Base-by-base conservation (phyloP, 495 filamentous ascomycete species). In the Annulohypoxylon bovei region DNA sequence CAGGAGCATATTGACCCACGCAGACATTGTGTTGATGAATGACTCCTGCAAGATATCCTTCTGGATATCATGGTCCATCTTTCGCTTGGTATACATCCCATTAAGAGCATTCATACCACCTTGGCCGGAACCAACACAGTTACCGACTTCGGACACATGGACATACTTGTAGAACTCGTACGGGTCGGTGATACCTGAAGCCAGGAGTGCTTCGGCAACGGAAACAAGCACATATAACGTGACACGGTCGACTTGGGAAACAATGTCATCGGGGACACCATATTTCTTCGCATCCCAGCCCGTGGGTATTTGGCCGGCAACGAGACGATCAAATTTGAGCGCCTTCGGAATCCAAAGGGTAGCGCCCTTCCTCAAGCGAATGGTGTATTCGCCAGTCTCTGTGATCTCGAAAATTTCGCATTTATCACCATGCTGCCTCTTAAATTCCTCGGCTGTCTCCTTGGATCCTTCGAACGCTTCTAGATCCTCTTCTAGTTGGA, bases 141-240 rank as follows among this genome's bases (percentile, higher is more conserved):
- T 99, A 78, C 96, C 95, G 42, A 99, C 92, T 77, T 99, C 92
- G 1, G 96, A 98, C 55, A 99, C 88, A 79, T 99, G 95, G 62
- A 99, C 95, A 75, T 99, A 98, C 83, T 98, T 93, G 87, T 99
- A 99, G 82, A 99, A 98, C 81, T 99, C 95, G 75, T 98, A 99
- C 22, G 95, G 96, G 78, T 99, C 96, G n/a, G 94, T 98, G 78
- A 99, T 94, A 89, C 95, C 95, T 54, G 94, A 89, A 0, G 93
- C 89, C 39, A 98, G 86, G 52, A 99, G 88, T 9, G 95, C 86
- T 79, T 99, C 96, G 4, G 91, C 93, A 32, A 93, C 95, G 66
- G 93, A 94, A 60, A 98, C 93, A 33, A 99, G 90, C 20, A 98
- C 93, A 73, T 91, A 98, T 39, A 99, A 85, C 3, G 96, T 97